phyloP scores from a whole-genome alignment of 192 early-diverging fungal genomes.

The Chytriomyces hyalinus region DNA sequence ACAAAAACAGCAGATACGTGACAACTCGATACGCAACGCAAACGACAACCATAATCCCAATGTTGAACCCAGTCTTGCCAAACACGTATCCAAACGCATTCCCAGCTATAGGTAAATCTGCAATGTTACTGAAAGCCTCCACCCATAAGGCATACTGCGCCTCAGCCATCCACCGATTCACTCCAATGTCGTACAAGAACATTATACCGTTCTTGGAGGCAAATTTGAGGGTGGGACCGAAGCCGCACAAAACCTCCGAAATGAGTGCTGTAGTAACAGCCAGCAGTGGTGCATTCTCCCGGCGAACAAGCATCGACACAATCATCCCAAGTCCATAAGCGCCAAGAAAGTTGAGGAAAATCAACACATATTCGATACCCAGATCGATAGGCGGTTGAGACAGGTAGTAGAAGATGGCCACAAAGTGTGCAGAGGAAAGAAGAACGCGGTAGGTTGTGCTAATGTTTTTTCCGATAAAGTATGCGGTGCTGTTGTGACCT shows the following conservation, averaged over 20 bases:
- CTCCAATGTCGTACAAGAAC: slow-evolving; percentile 28
- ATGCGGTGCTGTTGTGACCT: slow-evolving; percentile 42
- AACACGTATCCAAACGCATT: neutral
- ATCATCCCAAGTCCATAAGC: slow-evolving; percentile 43
- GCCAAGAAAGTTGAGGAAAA: slow-evolving; percentile 43
- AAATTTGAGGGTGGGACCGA: slow-evolving; percentile 36
- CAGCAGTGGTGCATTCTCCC: slow-evolving; percentile 6
- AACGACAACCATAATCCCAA: neutral
- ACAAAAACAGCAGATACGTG: neutral
- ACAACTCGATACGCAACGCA: neutral
- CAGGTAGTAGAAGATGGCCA: slow-evolving; percentile 38
- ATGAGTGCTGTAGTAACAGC: slow-evolving; percentile 30
- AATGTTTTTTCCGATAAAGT: slow-evolving; percentile 40
- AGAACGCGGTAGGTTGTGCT: slow-evolving; percentile 37
- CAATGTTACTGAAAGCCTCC: neutral
- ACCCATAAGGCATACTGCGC: slow-evolving; percentile 9
- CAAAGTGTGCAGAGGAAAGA: slow-evolving; percentile 44
- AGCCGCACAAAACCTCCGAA: slow-evolving; percentile 40
- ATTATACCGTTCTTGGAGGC: slow-evolving; percentile 38
- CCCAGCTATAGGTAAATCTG: neutral
- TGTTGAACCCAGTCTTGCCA: neutral
- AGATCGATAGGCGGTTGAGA: slow-evolving; percentile 32
- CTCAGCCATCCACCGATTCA: slow-evolving; percentile 16
- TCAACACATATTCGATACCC: slow-evolving; percentile 25
- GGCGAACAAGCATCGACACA: slow-evolving; percentile 36